Conservation (phyloP, 345 rosid species). For the Lepidium aucheri region DNA sequence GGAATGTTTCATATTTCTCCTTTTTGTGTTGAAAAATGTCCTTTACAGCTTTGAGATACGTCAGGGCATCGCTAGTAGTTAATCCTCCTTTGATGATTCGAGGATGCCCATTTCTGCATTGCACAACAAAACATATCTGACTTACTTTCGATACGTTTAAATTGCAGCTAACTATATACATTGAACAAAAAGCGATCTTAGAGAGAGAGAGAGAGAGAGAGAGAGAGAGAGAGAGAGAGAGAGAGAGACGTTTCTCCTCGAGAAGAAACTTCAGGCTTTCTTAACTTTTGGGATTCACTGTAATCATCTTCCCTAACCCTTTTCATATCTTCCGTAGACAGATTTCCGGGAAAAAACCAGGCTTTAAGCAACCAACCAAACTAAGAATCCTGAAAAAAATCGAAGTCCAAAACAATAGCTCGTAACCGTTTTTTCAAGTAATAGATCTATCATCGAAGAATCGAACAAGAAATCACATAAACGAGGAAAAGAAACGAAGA, state of each 20-base stretch:
- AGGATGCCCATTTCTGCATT: constrained; percentile 59
- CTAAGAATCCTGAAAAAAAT: constrained; percentile 31
- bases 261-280: constrained; percentile 50
- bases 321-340: constrained; percentile 42
- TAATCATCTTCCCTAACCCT: constrained; percentile 66
- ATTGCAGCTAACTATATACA: constrained; percentile 1
- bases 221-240: constrained; percentile 34
- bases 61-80: constrained; percentile 75
- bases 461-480: neutral
- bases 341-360: neutral
- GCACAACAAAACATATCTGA: constrained; percentile 1
- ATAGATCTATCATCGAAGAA: constrained; percentile 11
- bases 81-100: constrained; percentile 42
- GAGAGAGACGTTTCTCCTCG: constrained; percentile 66
- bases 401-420: constrained; percentile 18
- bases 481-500: neutral
- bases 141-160: neutral
- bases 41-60: constrained; percentile 83
- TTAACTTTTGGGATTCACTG: constrained; percentile 37
- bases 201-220: constrained; percentile 34
- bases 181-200: neutral
- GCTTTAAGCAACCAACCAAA: constrained; percentile 38
- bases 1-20: constrained; percentile 76
- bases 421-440: neutral
- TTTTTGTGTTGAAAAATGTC: constrained; percentile 67